Base-by-base conservation (phyloP, 177 flowering plant species). In the Vitis hybrid region DNA sequence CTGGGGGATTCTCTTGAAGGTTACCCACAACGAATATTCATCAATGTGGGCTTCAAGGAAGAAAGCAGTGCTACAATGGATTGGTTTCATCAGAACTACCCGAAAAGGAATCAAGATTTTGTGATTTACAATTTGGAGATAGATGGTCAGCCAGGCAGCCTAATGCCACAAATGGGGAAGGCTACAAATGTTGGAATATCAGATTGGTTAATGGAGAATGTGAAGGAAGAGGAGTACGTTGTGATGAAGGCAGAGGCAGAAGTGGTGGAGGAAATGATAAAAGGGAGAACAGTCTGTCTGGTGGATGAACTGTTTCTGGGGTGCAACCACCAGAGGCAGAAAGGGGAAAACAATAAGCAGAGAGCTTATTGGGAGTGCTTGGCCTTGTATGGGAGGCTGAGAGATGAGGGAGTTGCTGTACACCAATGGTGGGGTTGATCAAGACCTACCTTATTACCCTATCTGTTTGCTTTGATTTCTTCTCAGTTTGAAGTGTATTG, bases 281-380 rank as follows among this genome's bases (percentile, higher is more conserved):
- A 68, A 69, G 83, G 79, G 55, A 82, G 78, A 71, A 81, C 86
- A 0, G 82, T 90, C 18, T 46, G 70, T 57, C 71, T 93, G 70
- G 90, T 91, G 62, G 97, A 93, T 61, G 98, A 93, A 71, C 75
- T 93, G 67, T 93, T 90, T 69, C 62, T 91, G 78, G 92, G 87
- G 72, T 93, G 98, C 75, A 84, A 84, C 62, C 83, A 83, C 62
- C 78, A 75, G 52, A 71, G 83, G 72, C 64, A 72, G 71, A 71
- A 54, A 68, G 64, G 19, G 35, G 68, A 10, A 57, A 73, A 46
- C 11, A 70, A 56, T 19, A 73, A 78, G 82, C 57, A 76, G 68
- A 88, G 88, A 73, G 92, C 95, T 15, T 93, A 93, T 69, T 93
- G 98, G 98, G 84, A 93, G 72, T 93, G 98, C 67, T 78, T 93